Evolutionary conservation across 164 flowering plant species (phyloP), one percentile per base, ranked within the genome.

Genomic region (Nelumbo lutea): DNA sequence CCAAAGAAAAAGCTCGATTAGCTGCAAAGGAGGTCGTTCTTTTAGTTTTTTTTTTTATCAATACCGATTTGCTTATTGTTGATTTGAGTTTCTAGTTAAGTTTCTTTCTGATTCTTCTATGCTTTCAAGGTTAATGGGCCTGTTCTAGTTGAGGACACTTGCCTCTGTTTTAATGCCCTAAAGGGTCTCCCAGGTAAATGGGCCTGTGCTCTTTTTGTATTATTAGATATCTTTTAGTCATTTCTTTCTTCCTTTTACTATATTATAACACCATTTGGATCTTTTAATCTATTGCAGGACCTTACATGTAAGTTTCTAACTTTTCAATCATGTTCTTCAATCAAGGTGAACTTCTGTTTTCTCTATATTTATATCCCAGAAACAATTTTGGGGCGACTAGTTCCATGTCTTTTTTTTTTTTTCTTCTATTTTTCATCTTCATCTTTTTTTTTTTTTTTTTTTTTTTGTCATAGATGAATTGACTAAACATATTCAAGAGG

Each of bases 141-240:
- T 0, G 97, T 92, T 59, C 81, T 95, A 59, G 98, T 92, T 68
- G 98, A 95, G 81, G 98, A 92, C 68, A 95, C 98, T 66, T 95
- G 97, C 79, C 91, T 92, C 50, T 95, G 97, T 72, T 95, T 92
- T 80, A 90, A 89, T 82, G 93, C 97, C 42, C 84, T 95, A 14
- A 81, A 87, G 78, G 98, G 96, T 59, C 90, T 94, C 46, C 98
- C 98, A 41, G 97, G 98, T 88, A 76, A 53, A 41, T 50, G 1
- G 15, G 8, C n/a, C 5, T 59, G 1, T 46, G 4, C 4, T 4
- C 55, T 47, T 62, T 57, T 8, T 3, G 1, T 6, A 42, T 55
- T 47, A 9, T 9, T 63, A 14, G 53, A 51, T 43, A 0, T 45
- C 42, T 59, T 42, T 68, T 42, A 45, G 2, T 43, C 2, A 15